Percentiles rank a stretch among this genome's conserved stretches.
Evolutionary conservation across 371 early-diverging fungal genomes (phyloP).

Genomic region (Basidiobolus meristosporus): DNA sequence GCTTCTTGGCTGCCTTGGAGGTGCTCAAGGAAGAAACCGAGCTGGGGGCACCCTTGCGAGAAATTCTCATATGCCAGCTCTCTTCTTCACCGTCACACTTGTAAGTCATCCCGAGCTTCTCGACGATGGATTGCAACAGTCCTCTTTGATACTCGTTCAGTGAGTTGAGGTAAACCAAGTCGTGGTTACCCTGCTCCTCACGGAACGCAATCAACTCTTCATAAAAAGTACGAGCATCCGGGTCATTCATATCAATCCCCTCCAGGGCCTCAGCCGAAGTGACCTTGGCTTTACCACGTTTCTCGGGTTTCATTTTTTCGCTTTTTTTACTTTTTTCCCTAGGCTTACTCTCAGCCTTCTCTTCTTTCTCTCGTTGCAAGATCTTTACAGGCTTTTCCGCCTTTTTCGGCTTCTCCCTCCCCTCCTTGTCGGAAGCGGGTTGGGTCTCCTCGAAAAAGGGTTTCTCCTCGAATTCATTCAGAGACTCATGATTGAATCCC

Average conservation of each 20-base stretch:
- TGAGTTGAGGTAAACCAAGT: constrained; percentile 28
- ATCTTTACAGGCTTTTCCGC: no score
- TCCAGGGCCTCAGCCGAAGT: no score
- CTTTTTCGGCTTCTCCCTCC: not conserved
- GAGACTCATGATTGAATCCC: not conserved
- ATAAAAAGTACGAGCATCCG: constrained; percentile 40
- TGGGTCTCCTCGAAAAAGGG: not conserved
- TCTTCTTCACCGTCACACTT: constrained; percentile 27
- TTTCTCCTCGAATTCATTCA: not conserved
- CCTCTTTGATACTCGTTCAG: constrained; percentile 21
- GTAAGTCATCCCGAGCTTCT: constrained; percentile 23
- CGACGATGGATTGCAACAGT: constrained; percentile 27
- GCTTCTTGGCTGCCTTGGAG: constrained; percentile 20
- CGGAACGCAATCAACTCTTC: constrained; percentile 45
- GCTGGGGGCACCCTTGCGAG: constrained; percentile 8
- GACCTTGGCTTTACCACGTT: no score
- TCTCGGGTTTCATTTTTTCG: not conserved
- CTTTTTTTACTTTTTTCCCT: not conserved
- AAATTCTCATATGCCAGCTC: constrained; percentile 8
- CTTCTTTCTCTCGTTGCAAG: not conserved
- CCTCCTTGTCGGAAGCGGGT: not conserved
- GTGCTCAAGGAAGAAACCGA: constrained; percentile 14
- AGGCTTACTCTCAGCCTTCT: not conserved
- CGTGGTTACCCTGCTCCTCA: constrained; percentile 35
- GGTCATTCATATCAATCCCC: constrained; percentile 23